Base-by-base conservation (phyloP, 768 basidiomycete genomes). In the Russula ochroleuca region DNA sequence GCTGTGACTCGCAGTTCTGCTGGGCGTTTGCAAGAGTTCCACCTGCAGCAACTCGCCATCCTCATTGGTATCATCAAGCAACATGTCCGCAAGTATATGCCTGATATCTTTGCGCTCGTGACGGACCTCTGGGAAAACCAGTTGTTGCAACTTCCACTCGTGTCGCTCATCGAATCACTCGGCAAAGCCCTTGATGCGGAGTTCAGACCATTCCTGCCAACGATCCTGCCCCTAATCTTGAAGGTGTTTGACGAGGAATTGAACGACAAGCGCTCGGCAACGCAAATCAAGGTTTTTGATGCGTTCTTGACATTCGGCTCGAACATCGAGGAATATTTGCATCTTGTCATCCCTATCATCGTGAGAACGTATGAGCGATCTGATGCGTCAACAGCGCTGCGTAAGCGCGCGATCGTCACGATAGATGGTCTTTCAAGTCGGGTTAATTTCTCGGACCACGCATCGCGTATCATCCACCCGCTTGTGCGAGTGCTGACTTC, bases 361-460 rank as follows among this genome's bases (percentile, higher is more conserved):
- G 88, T 98, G 61, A 88, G 85, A 72, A 86, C 92, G 6, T 95
- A 94, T 67, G 97, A 98, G 72, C 82, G 90, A 40, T 74, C 83
- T 1, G 92, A 94, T 63, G 86, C 84, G 7, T 83, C 86, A 2
- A 83, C 83, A 2, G 75, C 83, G 13, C 77, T 99, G 54, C 86
- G 95, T 49, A 93, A 92, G 75, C 84, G 87, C 54, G 95, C 96
- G 0, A 88, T 98, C 48, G 87, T 90, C 66, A 95, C 92, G 1
- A 90, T 98, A 47, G 93, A 94, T 50, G 90, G 89, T 21, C 76
- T 99, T 31, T 94, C 94, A 6, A 83, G 88, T 67, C 83, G 94
- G 61, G 93, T 98, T 68, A 98, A 98, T 75, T 98, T 99, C 72
- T 94, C 93, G 4, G 97, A 98, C 71, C 96, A 98, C 67, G 94